Base-by-base conservation (phyloP, 2,329 filamentous ascomycete species). In the Pestalotiopsis sp. region DNA sequence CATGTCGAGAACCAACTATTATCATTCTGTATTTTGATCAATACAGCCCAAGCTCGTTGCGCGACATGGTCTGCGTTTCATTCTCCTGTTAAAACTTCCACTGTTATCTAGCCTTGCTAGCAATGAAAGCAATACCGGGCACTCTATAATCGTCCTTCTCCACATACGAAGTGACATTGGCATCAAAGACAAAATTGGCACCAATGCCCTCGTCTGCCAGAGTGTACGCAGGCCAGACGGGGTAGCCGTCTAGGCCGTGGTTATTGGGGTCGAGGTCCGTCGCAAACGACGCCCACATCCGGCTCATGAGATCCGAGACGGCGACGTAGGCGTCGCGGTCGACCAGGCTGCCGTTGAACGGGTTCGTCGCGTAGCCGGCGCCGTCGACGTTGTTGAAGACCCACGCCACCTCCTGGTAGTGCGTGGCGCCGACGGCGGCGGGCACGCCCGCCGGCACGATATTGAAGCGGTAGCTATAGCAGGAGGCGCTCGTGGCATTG, bases 221-320 rank as follows among this genome's bases (percentile, higher is more conserved):
- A 7, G 14, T 52, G 14, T 60, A 38, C 45, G 25, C 5, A 9
- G 20, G 45, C 20, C 11, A 45, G 31, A 68, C 31, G 17, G 59
- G 31, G n/a, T 61, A 36, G 9, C 27, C 25, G 3, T 25, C 38
- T 3, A 36, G 31, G 4, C 59, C 59, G 59, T 39, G 31, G 20
- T 64, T 17, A 25, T 83, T 86, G 23, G 86, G 86, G 73, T 86
- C 78, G n/a, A 81, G 74, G 60, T 78, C 79, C 58, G 81, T 77
- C 64, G 86, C 80, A 70, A 88, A 88, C 3, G 79, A 80, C 25
- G 83, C 81, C 86, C 86, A 88, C 80, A 84, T 84, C 63, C 80
- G 77, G 60, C 80, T 81, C 83, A 88, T 87, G 71, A 83, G 74
- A 52, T 81, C 75, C 11, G 84, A 82, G 25, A 88, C 76, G 3